These are phyloP conservation scores for Yarrowia osloensis DNA, from an alignment of 805 yeast genomes.

Conservation along the genomic window DNA sequence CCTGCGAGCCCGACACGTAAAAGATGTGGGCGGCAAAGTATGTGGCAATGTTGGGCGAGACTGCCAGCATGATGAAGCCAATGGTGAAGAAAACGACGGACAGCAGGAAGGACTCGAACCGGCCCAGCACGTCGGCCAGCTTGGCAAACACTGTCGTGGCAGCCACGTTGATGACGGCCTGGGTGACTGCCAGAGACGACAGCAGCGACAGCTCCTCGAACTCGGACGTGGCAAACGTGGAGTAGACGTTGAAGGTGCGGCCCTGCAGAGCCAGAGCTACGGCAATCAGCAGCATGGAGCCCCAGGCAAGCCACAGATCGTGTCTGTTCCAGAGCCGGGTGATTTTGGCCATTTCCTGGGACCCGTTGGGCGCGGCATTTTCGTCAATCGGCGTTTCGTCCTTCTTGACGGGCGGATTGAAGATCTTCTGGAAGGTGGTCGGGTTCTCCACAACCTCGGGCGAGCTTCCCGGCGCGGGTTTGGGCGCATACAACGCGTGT, in stretches of 20 bases:
- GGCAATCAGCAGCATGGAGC: slow-evolving; percentile 15
- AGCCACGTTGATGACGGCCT: slow-evolving; percentile 46
- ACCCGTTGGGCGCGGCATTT: slow-evolving; percentile 8
- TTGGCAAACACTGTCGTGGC: slow-evolving; percentile 47
- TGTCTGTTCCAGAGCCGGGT: slow-evolving; percentile 15
- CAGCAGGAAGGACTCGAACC: slow-evolving; percentile 45
- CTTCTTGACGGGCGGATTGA: slow-evolving; percentile 1
- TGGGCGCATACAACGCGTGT: slow-evolving; percentile 5
- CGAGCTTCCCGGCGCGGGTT: not conserved
- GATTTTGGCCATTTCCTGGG: slow-evolving; percentile 24
- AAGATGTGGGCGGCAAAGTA: slow-evolving; percentile 12
- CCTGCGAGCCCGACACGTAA: slow-evolving; percentile 45
- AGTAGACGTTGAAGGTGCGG: slow-evolving; percentile 12
- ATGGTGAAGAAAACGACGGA: slow-evolving; percentile 42
- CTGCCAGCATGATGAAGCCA: slow-evolving; percentile 46
- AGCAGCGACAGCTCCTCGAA: slow-evolving; percentile 47
- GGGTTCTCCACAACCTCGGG: not conserved
- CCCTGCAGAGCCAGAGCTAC: slow-evolving; percentile 17
- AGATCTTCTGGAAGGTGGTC: not conserved
- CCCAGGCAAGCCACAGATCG: slow-evolving; percentile 24
- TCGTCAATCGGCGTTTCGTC: not conserved
- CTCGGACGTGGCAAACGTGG: slow-evolving; percentile 47
- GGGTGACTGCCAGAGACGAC: slow-evolving; percentile 46
- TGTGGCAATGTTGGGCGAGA: slow-evolving; percentile 43
- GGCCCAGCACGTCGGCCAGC: slow-evolving; percentile 47